Evolutionary conservation across 441 rosid genomes (phyloP).

Genomic region (Syzygium malaccense): DNA sequence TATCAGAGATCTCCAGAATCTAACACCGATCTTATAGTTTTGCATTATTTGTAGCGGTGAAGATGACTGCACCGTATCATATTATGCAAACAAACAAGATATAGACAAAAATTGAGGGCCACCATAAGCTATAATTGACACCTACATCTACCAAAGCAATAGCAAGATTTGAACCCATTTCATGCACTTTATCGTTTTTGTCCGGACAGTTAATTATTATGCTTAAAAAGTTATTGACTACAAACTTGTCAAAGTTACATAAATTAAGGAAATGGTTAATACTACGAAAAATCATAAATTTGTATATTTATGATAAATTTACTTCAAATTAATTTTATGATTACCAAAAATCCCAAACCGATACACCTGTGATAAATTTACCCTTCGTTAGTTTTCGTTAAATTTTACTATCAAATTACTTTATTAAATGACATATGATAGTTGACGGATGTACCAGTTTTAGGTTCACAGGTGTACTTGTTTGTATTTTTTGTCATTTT

Average conservation of each 20-base stretch:
- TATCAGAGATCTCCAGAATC: not conserved
- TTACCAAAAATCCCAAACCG: fast-evolving
- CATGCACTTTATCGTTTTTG: not conserved
- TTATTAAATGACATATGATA: too few species aligned
- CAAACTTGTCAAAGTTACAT: not conserved
- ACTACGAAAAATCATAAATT: too few species aligned
- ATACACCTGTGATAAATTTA: too few species aligned
- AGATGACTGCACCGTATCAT: not conserved
- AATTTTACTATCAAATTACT: too few species aligned
- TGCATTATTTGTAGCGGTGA: not conserved
- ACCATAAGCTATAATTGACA: not conserved
- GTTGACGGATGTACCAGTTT: too few species aligned
- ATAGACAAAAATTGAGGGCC: not conserved
- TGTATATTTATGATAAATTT: too few species aligned
- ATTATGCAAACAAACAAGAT: not conserved
- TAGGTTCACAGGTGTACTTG: too few species aligned
- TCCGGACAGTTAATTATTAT: not conserved
- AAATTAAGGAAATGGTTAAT: not conserved
- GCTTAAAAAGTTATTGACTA: not conserved
- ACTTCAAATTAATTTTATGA: too few species aligned
- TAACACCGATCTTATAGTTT: not conserved
- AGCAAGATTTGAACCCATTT: not conserved
- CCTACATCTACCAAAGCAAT: not conserved
- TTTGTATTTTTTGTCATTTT: too few species aligned
- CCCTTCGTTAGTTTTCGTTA: too few species aligned